Evolutionary conservation across 176 grass and related monocot species (phyloP), one percentile per base, ranked within the genome.

Genomic region (Coix lacrymajobi): DNA sequence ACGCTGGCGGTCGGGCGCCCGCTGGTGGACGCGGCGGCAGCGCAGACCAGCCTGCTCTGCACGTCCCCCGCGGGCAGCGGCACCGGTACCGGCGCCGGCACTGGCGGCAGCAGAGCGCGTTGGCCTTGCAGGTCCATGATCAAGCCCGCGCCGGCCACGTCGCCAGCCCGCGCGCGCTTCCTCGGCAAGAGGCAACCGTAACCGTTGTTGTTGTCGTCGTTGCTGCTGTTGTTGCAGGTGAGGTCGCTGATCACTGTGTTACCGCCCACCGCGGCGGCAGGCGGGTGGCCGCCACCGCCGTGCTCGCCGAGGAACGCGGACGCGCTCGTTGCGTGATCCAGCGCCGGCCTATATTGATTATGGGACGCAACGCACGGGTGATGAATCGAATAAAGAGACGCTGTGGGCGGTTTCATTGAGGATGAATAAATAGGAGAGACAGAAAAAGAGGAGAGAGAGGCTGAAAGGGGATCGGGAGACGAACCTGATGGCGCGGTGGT

Each of bases 211-310:
- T 20, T 8, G n/a, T n/a, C 75, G 20, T 0, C 1, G 37, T 60
- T 14, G 14, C 63, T 24, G 31, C 52, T 85, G 38, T 16, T 32
- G 62, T 37, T 88, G 62, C 87, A 86, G 25, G 82, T 95, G 56
- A 92, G 82, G 36, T 90, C 92, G 69, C 92, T 90, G 11, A 91
- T 76, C 44, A 79, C 75, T 28, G 87, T 33, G 22, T 73, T 85
- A 1, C 84, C 80, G 31, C 62, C 32, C 71, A 44, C 71, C n/a
- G 75, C 31, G 33, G 76, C 68, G 32, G 58, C 61, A 12, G 24
- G 29, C 11, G 22, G 28, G 62, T 16, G 28, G 17, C 58, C 56
- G 61, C 38, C 54, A 44, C 37, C 22, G 24, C 30, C 41, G 71
- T 10, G 39, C 22, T 79, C 72, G 48, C 56, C 75, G 72, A 77